These are phyloP conservation scores for Claviceps citrina DNA, from an alignment of 2,329 filamentous ascomycete genomes.

Conservation along the genomic window DNA sequence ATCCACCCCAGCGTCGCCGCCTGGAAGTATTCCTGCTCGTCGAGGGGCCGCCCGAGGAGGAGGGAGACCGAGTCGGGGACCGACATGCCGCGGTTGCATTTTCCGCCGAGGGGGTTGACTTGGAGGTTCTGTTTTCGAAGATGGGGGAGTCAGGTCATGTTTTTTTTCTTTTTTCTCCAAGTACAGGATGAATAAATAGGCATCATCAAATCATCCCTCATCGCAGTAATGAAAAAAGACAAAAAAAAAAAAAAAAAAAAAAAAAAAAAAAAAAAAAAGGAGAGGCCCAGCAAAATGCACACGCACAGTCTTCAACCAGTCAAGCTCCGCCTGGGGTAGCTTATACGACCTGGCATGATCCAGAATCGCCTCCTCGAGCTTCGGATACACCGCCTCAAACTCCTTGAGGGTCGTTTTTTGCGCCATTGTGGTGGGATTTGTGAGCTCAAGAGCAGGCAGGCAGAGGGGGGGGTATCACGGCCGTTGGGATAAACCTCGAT, in stretches of 20 bases:
- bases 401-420: conserved; percentile 65
- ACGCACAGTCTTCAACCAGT: conserved; percentile 72
- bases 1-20: conserved; percentile 86
- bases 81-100: conserved; percentile 98
- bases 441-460: background rate
- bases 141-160: no score
- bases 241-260: background rate
- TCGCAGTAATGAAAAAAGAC: no score
- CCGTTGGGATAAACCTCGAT: no score
- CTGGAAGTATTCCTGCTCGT: conserved; percentile 72
- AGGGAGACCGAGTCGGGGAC: conserved; percentile 81
- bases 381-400: conserved; percentile 82
- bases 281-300: no score
- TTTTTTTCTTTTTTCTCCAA: background rate
- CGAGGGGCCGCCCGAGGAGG: conserved; percentile 56
- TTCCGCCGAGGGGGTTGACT: conserved; percentile 80
- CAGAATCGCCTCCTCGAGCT: conserved; percentile 68
- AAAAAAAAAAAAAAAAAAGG: background rate
- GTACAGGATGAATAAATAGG: no score
- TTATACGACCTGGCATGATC: conserved; percentile 69
- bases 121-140: conserved; percentile 49
- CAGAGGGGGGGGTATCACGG: background rate
- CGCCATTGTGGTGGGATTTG: conserved; percentile 28
- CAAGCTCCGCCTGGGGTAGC: conserved; percentile 60
- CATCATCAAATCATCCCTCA: background rate